Base-by-base conservation (phyloP, 495 filamentous ascomycete genomes). In the Viridothelium virens region DNA sequence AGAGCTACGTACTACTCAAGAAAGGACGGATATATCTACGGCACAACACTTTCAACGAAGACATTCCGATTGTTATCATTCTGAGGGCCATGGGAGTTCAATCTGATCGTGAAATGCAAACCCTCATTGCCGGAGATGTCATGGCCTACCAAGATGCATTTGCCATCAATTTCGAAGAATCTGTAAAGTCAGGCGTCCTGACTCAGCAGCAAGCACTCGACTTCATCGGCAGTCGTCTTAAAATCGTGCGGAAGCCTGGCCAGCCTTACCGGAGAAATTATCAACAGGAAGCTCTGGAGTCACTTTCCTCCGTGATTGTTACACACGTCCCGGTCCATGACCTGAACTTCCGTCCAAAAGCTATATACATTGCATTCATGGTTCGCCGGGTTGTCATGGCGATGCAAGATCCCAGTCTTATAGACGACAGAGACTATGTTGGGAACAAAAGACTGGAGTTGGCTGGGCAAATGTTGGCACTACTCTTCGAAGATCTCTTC, bases 401-500 rank as follows among this genome's bases (percentile, higher is more conserved):
- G 11, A 87, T 89, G 74, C 89, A 92, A 59, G 91, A 97, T 70
- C 85, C 89, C 4, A 88, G 85, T 25, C 80, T 97, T 67, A 89
- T 97, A 2, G 94, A 99, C 68, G 94, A 99, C 75, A 83, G 94
- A 70, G 94, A 99, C 75, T 97, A 97, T 73, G 92, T 97, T 18
- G 94, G 94, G 68, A 99, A 99, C 75, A 99, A 99, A 76, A 82
- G 94, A 50, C 77, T 99, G 62, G 94, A 99, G 77, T 76, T 99
- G 76, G 91, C 92, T 25, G 94, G 94, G 12, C 94, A 97, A 77
- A 86, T 99, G 70, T 76, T 99, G 66, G 90, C 94, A n/a, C 79
- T 97, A 11, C 84, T 99, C 0, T 99, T 99, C 71, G 95, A 97
- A 74, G 94, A 97, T 79, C 77, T 96, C 37, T 97, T 97, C 84